Evolutionary conservation across 495 filamentous ascomycete species (phyloP).

Genomic region (Aspergillus diversus): DNA sequence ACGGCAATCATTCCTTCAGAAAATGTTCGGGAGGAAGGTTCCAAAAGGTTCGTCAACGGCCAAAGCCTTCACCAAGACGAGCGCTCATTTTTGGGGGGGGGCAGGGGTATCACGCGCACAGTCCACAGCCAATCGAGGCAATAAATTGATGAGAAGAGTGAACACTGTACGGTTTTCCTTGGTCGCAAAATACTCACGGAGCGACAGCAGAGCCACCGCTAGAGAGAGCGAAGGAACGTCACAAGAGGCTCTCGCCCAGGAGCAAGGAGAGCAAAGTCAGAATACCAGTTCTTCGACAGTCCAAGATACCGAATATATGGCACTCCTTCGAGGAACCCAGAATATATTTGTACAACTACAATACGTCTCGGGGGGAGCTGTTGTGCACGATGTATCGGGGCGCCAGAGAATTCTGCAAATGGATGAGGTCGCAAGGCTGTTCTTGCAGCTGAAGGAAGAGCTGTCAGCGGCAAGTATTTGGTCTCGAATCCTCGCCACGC

Average conservation of each 20-base stretch:
- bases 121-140: conserved; percentile 27
- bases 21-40: conserved; percentile 31
- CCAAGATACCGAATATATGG: conserved; percentile 26
- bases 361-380: conserved; percentile 28
- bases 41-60: conserved; percentile 24
- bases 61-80: background rate
- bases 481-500: conserved; percentile 22
- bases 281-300: conserved; percentile 18
- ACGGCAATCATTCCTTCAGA: conserved; percentile 30
- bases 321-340: conserved; percentile 26
- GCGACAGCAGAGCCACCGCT: conserved; percentile 20
- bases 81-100: background rate
- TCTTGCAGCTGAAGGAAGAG: conserved; percentile 31
- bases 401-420: conserved; percentile 35
- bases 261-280: conserved; percentile 10
- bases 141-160: conserved; percentile 32
- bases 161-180: conserved; percentile 38
- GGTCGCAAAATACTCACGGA: conserved; percentile 28
- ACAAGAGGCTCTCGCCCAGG: conserved; percentile 8
- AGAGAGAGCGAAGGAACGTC: conserved; percentile 23
- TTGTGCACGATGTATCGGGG: conserved; percentile 36
- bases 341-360: conserved; percentile 33
- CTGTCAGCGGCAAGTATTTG: conserved; percentile 21
- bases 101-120: conserved; percentile 30
- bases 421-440: conserved; percentile 34